Percentiles rank a stretch among this genome's conserved stretches.
Conservation (phyloP, 371 early-diverging fungal species). For the Apophysomyces sp. region DNA sequence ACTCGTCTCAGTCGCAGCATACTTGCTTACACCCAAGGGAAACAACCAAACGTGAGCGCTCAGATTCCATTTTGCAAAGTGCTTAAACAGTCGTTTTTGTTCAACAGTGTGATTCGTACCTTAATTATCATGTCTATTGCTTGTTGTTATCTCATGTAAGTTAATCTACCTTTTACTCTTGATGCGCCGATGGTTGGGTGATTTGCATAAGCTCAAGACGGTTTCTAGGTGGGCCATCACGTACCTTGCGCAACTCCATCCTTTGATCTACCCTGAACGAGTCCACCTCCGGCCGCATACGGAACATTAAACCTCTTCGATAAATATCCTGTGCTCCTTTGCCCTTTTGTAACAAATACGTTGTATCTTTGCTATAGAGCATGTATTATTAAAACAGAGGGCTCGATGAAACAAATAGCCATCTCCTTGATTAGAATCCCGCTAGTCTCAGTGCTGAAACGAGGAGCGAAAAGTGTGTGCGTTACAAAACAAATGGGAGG, state of each 20-base stretch:
- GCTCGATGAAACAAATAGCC: neutral
- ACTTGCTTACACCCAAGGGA: constrained; percentile 57
- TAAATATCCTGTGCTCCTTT: neutral
- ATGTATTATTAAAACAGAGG: neutral
- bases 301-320: constrained; percentile 4
- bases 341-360: neutral
- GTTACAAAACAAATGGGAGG: neutral
- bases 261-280: constrained; percentile 65
- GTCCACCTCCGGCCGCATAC: constrained; percentile 59
- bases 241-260: constrained; percentile 74
- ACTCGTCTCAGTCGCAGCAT: constrained; percentile 41
- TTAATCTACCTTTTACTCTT: constrained; percentile 1
- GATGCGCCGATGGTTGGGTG: neutral
- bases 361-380: neutral
- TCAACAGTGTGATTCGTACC: constrained; percentile 60
- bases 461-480: neutral
- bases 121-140: constrained; percentile 68
- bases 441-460: neutral
- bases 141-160: constrained; percentile 66
- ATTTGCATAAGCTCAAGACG: neutral
- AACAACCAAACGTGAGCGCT: constrained; percentile 59
- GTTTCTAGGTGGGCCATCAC: constrained; percentile 71
- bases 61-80: neutral
- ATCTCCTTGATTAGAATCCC: neutral
- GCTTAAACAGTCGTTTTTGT: neutral